Percentiles rank a stretch among this genome's conserved stretches.
Evolutionary conservation across 2,329 filamentous ascomycete species (phyloP).

Genomic region (Colletotrichum coccodes): DNA sequence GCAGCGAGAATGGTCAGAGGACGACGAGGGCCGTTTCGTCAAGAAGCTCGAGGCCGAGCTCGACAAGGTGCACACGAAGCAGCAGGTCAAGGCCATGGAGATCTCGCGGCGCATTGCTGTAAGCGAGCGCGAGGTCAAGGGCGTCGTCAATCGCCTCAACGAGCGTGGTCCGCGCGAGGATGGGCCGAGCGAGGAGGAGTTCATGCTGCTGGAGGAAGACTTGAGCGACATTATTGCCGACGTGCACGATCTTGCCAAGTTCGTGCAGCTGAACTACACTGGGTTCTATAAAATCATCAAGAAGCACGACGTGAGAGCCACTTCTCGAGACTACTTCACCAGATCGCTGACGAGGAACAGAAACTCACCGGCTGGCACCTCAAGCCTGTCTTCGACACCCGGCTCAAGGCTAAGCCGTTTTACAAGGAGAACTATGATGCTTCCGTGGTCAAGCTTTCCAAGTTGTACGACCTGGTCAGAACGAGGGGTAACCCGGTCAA

Average conservation of each 20-base stretch:
- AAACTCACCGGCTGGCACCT: constrained; percentile 96
- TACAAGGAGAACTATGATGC: constrained; percentile 99
- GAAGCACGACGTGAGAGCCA: constrained; percentile 86
- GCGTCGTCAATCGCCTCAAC: constrained; percentile 82
- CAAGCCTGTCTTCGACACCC: constrained; percentile 93
- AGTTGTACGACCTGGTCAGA: constrained; percentile 92
- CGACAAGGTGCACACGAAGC: constrained; percentile 97
- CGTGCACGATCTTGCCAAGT: constrained; percentile 97
- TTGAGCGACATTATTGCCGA: constrained; percentile 98
- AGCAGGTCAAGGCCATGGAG: constrained; percentile 96
- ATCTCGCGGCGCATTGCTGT: constrained; percentile 90
- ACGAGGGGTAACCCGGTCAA: constrained; percentile 92
- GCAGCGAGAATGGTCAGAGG: constrained; percentile 81
- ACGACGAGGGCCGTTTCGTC: constrained; percentile 91
- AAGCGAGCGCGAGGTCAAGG: constrained; percentile 88
- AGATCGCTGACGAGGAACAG: constrained; percentile 52
- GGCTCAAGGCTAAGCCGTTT: constrained; percentile 95
- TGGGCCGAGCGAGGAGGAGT: constrained; percentile 87
- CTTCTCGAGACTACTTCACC: constrained; percentile 33
- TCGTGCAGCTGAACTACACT: constrained; percentile 97
- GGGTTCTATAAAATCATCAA: constrained; percentile 99
- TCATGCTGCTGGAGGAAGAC: constrained; percentile 91
- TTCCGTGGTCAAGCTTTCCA: constrained; percentile 93
- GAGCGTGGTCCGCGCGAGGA: constrained; percentile 66
- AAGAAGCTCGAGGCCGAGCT: constrained; percentile 88